Percentiles rank a stretch among this genome's conserved stretches.
phyloP scores from a whole-genome alignment of 2,329 filamentous ascomycete species.

The Colletotrichum trifolii region DNA sequence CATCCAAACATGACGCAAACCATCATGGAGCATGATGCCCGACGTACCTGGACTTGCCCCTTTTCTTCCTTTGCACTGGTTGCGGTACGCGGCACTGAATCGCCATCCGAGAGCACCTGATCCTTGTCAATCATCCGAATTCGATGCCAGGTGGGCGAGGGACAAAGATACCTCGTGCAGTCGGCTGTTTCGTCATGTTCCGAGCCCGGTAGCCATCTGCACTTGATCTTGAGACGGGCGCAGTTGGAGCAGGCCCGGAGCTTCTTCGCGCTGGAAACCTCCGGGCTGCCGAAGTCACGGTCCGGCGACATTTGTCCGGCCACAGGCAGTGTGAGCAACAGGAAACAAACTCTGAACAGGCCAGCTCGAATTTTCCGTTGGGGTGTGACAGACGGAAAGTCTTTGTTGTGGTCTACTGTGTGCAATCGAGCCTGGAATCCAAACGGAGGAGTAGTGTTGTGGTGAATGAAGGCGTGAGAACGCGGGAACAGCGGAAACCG shows the following conservation, averaged over 20 bases:
- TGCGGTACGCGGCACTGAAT: conserved; percentile 48
- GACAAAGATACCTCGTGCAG: conserved; percentile 43
- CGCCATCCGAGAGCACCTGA: conserved; percentile 49
- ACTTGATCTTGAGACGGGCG: conserved; percentile 51
- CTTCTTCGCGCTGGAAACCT: conserved; percentile 34
- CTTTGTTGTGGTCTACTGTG: too few relatives aligned
- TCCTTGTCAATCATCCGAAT: neutral
- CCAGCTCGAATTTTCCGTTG: too few relatives aligned
- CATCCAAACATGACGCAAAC: too few relatives aligned
- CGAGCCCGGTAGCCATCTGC: conserved; percentile 45
- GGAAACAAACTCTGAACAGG: neutral
- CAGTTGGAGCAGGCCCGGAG: conserved; percentile 48
- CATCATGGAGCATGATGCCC: neutral
- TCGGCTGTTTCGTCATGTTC: conserved; percentile 34
- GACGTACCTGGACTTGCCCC: conserved; percentile 50
- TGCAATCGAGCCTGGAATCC: too few relatives aligned
- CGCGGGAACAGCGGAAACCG: conserved; percentile 12
- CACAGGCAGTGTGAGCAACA: neutral
- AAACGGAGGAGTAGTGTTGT: too few relatives aligned
- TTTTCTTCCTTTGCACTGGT: conserved; percentile 46
- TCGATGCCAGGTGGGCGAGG: neutral
- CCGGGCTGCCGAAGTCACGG: neutral
- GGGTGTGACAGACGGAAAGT: too few relatives aligned
- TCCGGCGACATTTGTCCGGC: neutral
- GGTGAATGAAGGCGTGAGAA: conserved; percentile 1